phyloP scores from a whole-genome alignment of 495 filamentous ascomycete species.

The Penicillium macrosclerotiorum region DNA sequence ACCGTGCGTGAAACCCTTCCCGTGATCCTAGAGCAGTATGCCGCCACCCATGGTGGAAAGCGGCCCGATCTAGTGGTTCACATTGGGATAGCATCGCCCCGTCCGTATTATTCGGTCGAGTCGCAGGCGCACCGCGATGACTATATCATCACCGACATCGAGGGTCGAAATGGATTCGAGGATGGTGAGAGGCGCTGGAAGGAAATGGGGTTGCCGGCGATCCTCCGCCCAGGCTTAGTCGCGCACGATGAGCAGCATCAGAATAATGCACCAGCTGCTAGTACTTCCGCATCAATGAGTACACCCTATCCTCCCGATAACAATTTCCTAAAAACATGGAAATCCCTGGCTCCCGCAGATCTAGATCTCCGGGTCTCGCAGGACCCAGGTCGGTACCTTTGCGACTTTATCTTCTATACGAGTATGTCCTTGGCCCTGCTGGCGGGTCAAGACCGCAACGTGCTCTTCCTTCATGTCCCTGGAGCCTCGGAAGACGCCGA shows the following conservation, averaged over 20 bases:
- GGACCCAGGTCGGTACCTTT: constrained; percentile 78
- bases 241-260: not conserved
- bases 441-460: constrained; percentile 50
- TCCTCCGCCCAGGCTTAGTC: constrained; percentile 31
- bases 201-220: constrained; percentile 36
- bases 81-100: constrained; percentile 76
- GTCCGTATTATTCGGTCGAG: constrained; percentile 68
- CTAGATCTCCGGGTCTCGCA: constrained; percentile 63
- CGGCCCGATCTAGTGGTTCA: constrained; percentile 68
- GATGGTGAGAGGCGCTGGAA: constrained; percentile 49
- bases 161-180: constrained; percentile 55
- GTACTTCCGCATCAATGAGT: too few relatives aligned
- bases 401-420: constrained; percentile 84
- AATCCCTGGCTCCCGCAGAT: constrained; percentile 28
- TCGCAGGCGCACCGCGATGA: constrained; percentile 68
- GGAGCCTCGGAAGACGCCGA: constrained; percentile 51
- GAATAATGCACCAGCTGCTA: too few relatives aligned
- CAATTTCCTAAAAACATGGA: constrained; percentile 37
- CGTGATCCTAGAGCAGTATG: constrained; percentile 43
- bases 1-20: constrained; percentile 63
- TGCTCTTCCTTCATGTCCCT: constrained; percentile 81
- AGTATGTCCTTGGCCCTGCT: constrained; percentile 58
- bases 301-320: constrained; percentile 35
- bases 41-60: constrained; percentile 33
- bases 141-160: constrained; percentile 69